phyloP scores from a whole-genome alignment of 176 grass and related monocot genomes.

The Secale cereale region DNA sequence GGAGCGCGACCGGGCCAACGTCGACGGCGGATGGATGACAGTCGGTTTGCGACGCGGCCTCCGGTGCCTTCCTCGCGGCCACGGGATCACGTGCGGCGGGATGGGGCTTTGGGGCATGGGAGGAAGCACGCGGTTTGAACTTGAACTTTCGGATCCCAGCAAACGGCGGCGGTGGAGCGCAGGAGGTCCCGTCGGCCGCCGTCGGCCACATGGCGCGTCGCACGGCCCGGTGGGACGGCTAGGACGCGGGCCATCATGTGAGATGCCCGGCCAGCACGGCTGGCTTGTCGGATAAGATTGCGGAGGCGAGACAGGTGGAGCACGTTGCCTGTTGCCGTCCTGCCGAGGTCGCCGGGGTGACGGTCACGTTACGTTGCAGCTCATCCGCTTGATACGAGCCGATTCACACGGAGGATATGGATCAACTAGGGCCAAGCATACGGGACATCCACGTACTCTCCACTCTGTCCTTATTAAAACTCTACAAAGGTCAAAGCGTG shows the following conservation, averaged over 20 bases:
- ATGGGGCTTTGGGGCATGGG: background rate
- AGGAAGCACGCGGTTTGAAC: background rate
- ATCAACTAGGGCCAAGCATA: background rate
- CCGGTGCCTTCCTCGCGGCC: background rate
- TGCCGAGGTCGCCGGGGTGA: background rate
- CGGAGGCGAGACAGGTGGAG: background rate
- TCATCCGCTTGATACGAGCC: background rate
- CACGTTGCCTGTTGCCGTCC: background rate
- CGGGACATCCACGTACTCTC: background rate
- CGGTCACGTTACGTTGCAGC: background rate
- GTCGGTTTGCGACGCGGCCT: background rate
- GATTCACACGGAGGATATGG: background rate
- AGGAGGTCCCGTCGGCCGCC: background rate
- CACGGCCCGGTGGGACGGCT: background rate
- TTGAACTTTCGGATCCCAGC: background rate
- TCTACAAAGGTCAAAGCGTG: background rate
- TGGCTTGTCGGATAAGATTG: background rate
- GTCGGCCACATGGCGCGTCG: conserved; percentile 19
- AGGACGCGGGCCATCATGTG: conserved; percentile 25
- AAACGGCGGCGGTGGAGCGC: background rate
- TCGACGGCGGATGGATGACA: background rate
- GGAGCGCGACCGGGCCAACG: background rate
- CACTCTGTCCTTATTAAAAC: background rate
- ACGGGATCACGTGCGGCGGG: conserved; percentile 25
- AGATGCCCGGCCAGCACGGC: background rate